Evolutionary conservation across 176 grass and related monocot species (phyloP), one percentile per base, ranked within the genome.

Genomic region (Musa schizocarpa): DNA sequence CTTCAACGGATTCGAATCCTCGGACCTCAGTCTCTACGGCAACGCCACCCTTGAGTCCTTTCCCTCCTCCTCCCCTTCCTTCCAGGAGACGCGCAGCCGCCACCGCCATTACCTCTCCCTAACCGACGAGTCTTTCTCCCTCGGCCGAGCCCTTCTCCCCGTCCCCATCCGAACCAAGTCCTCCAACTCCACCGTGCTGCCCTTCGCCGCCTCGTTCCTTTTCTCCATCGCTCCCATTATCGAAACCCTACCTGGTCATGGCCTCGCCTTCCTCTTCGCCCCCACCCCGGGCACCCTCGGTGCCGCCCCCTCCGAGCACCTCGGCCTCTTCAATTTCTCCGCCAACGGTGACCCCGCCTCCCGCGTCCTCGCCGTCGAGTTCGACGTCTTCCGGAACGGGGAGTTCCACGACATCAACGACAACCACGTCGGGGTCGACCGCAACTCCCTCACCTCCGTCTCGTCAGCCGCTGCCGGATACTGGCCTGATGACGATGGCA

Each of bases 191-290:
- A 43, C 16, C 8, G 63, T 69, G 12, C 64, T 78, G n/a, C 23
- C 51, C 64, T 78, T 78, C 52, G 24, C 50, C 17, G 52, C 76
- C 2, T 78, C 52, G 24, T 78, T 78, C 52, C 11, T 69, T 65
- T 78, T 78, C 51, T 78, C 76, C 52, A 69, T 78, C 25, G 65
- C 76, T 16, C 64, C 63, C 22, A 24, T 78, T 22, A 65, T 17
- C 0, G 50, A 17, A 50, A 16, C 53, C 8, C 63, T 69, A 51
- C 76, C 76, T 1, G 76, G 76, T 23, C 76, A 78, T 16, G 76
- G 76, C 52, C 23, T 78, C 25, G 63, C 76, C 16, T 78, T 78
- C 58, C 74, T 76, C 34, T 76, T 76, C 74, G 74, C 74, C 74
- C 74, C 74, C 11, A 58, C 58, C 43, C 25, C 74, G 19, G 58